Evolutionary conservation across 805 yeast genomes (phyloP).

Genomic region (Jamesozyma lodderae): DNA sequence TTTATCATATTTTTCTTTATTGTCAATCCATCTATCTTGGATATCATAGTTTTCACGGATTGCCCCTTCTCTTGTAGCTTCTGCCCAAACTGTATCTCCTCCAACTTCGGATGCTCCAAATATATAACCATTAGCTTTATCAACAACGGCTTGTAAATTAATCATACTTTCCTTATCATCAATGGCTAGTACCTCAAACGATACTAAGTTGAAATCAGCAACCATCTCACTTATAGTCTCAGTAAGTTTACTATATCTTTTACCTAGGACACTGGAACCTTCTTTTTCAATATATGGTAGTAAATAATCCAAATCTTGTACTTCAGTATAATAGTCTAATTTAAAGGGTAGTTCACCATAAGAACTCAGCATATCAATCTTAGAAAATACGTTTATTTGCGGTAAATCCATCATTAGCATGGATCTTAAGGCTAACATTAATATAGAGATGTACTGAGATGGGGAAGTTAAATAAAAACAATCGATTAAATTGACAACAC

Average conservation of each 20-base stretch:
- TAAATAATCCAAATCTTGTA: conserved; percentile 67
- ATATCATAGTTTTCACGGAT: conserved; percentile 49
- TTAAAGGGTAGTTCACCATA: conserved; percentile 79
- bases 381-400: conserved; percentile 85
- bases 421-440: conserved; percentile 72
- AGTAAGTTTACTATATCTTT: conserved; percentile 57
- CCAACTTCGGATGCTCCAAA: conserved; percentile 91
- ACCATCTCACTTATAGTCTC: conserved; percentile 73
- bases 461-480: conserved; percentile 76
- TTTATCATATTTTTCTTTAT: conserved; percentile 68
- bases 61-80: conserved; percentile 78
- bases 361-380: conserved; percentile 69
- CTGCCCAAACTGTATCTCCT: conserved; percentile 98
- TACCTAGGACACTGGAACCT: conserved; percentile 53
- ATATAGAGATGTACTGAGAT: conserved; percentile 75
- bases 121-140: conserved; percentile 87
- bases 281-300: conserved; percentile 65
- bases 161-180: conserved; percentile 94
- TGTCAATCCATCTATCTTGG: conserved; percentile 93
- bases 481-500: conserved; percentile 83
- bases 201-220: conserved; percentile 78
- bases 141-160: conserved; percentile 62
- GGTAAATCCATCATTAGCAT: conserved; percentile 93
- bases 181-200: conserved; percentile 80
- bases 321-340: conserved; percentile 84